Base-by-base conservation (phyloP, 2,329 filamentous ascomycete species). In the Aspergillus sp. region DNA sequence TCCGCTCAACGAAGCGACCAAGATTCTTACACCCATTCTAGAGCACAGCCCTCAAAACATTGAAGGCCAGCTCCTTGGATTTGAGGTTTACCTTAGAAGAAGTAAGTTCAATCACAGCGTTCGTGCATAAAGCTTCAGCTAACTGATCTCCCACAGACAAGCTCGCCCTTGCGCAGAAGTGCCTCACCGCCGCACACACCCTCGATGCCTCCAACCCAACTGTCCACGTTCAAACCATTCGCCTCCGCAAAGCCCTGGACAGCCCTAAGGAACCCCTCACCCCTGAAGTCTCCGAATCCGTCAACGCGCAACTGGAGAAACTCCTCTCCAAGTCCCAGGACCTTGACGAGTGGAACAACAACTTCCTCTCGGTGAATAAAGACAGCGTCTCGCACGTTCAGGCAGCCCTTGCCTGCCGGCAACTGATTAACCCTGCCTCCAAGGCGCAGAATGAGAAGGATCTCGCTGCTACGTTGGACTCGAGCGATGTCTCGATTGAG, bases 41-140 rank as follows among this genome's bases (percentile, higher is more conserved):
- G 85, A 95, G 66, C 85, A 84, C 61, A 90, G 84, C 61, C 85
- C 90, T 2, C 82, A 86, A 72, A 87, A 83, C 63, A 80, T 95
- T 43, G 83, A 93, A 52, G 87, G 81, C 19, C 93, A 98, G 70
- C 78, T 84, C 55, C 81, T 85, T 45, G 93, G 90, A 4, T 97
- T 96, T 60, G 90, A 97, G 71, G 85, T 98, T 15, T 90, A 88
- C 64, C 76, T 94, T 50, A 80, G 90, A 62, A 80, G 85, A 74
- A 83, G 90, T 95, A 81, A 77, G 84, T 63, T 44, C 6, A 9
- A 13, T 44, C 22, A 22, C 10, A 22, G 19, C 17, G 22, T 20
- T 30, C n/a, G 19, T 19, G 22, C 50, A 50, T 48, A 53, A 54
- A 69, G 63, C 70, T 45, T 17, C 10, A 15, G 37, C 9, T 35